Base-by-base conservation (phyloP, 306 rosid species). In the Vigna reflexopilosa region DNA sequence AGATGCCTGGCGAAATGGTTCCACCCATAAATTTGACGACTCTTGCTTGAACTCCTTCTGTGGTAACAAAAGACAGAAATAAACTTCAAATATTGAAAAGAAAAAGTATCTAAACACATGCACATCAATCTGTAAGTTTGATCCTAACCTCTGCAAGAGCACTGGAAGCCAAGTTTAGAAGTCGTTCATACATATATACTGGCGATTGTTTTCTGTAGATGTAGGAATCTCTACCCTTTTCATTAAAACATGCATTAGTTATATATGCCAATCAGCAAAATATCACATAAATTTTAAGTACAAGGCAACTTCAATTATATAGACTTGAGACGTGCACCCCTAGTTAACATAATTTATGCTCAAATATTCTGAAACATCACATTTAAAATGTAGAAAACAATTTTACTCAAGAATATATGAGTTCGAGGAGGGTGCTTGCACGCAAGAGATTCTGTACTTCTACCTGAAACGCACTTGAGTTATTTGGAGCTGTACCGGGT, bases 31-130 rank as follows among this genome's bases (percentile, higher is more conserved):
- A 69, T 56, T 85, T 44, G 91, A 88, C 17, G 91, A 57, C 67
- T 86, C 96, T 75, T 77, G 93, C 87, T 88, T 87, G 71, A 87
- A 80, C 77, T 91, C 98, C 71, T 76, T 88, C 98, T 89, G 62
- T 52, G 66, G 13, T 58, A 80, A 76, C 20, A 75, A 72, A 76
- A 67, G 69, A 68, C 22, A 58, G 9, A 71, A 24, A 47, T 70
- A 20, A 69, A 58, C 50, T 11, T 26, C 17, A 57, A 17, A 64
- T 44, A 2, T 49, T 57, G 51, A 66, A 72, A 64, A 19, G 65
- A 1, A 26, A 26, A 26, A 26, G 28, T 42, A 9, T 42, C 45
- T 8, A 9, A 40, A 40, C 47, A 9, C 13, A 9, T 38, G 72
- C 5, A 63, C 44, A 42, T 49, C n/a, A 14, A 42, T 40, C 47